Evolutionary conservation across 1,284 basidiomycete genomes (phyloP).

Genomic region (Tilletiaria anomala): DNA sequence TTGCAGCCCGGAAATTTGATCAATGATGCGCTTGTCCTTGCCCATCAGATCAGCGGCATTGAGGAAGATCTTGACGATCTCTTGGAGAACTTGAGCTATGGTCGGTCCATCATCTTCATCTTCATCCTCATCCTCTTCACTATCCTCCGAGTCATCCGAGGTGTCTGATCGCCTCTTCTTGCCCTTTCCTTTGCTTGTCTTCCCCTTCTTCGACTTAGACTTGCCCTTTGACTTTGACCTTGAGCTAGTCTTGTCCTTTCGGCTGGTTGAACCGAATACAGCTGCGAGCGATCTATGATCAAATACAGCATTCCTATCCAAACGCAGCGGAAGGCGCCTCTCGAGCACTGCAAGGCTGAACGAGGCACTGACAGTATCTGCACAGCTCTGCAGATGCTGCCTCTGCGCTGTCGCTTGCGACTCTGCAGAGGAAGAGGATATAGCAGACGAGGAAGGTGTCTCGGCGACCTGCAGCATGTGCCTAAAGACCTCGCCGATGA

Average conservation of each 20-base stretch:
- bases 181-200: neutral
- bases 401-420: neutral
- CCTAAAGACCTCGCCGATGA: conserved; percentile 29
- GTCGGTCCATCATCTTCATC: too few relatives aligned
- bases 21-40: neutral
- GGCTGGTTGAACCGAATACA: neutral
- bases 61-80: neutral
- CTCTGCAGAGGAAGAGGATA: neutral
- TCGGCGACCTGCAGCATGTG: conserved; percentile 18
- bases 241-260: too few relatives aligned
- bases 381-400: too few relatives aligned
- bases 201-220: too few relatives aligned
- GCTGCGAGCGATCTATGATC: neutral
- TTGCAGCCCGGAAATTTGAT: too few relatives aligned
- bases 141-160: neutral
- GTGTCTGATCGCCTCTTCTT: neutral
- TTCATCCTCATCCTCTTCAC: too few relatives aligned
- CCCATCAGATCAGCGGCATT: neutral
- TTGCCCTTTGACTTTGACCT: too few relatives aligned
- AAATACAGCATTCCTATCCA: neutral
- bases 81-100: neutral
- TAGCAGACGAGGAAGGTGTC: too few relatives aligned
- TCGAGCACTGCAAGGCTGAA: neutral
- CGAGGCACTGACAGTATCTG: neutral
- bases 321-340: neutral